These are phyloP conservation scores for Solanum sejunctum DNA, from an alignment of 257 asterid species.

Conservation along the genomic window DNA sequence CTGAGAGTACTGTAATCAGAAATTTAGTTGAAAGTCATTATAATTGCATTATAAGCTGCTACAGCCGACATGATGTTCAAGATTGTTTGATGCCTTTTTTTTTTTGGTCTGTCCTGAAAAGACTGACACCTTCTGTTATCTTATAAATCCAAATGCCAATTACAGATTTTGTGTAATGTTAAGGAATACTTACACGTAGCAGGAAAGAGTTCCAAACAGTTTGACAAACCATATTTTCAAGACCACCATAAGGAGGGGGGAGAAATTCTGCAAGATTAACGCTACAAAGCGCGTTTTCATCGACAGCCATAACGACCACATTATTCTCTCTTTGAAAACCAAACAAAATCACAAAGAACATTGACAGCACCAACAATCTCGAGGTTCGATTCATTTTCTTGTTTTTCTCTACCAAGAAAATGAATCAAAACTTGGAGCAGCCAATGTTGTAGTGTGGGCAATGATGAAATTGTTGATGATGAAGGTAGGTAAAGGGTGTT, in stretches of 20 bases:
- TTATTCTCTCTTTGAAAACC: conserved; percentile 1
- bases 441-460: background rate
- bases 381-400: conserved; percentile 27
- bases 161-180: background rate
- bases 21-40: background rate
- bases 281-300: conserved; percentile 26
- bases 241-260: conserved; percentile 64
- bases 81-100: background rate
- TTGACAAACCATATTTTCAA: conserved; percentile 64
- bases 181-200: conserved; percentile 38
- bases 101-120: background rate
- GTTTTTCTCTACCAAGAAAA: background rate
- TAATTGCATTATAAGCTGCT: background rate
- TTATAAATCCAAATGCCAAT: background rate
- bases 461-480: background rate
- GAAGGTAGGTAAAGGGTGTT: background rate
- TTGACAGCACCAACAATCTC: background rate
- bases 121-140: too few relatives aligned
- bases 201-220: conserved; percentile 82
- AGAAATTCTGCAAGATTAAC: conserved; percentile 53
- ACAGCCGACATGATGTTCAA: background rate
- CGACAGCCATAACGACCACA: conserved; percentile 8
- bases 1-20: conserved; percentile 51
- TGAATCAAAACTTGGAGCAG: background rate
- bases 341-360: conserved; percentile 5